phyloP scores from a whole-genome alignment of 257 asterid genomes.

The Sherardia arvensis region DNA sequence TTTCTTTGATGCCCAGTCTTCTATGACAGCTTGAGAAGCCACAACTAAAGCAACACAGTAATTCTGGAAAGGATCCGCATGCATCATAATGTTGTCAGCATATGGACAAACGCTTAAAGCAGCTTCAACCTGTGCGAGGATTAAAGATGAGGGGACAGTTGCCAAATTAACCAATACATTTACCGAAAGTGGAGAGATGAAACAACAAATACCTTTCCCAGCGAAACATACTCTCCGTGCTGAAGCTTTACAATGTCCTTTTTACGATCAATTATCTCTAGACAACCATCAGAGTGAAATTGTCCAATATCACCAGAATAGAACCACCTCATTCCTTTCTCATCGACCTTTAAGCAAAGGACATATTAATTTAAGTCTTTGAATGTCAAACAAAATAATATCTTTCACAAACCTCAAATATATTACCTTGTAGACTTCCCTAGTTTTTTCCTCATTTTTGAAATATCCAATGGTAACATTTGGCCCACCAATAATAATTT shows the following conservation, averaged over 20 bases:
- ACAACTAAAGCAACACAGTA: conserved; percentile 92
- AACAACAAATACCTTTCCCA: conserved; percentile 60
- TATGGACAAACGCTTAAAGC: conserved; percentile 57
- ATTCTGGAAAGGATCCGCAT: conserved; percentile 77
- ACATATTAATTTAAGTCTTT: background rate
- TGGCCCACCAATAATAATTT: conserved; percentile 89
- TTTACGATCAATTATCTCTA: conserved; percentile 91
- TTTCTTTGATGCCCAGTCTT: conserved; percentile 71
- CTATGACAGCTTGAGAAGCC: conserved; percentile 57
- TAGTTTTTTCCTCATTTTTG: conserved; percentile 76
- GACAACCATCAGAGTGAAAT: conserved; percentile 86
- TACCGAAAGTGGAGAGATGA: background rate
- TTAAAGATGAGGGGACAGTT: conserved; percentile 10
- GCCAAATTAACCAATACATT: background rate
- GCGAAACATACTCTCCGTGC: conserved; percentile 95
- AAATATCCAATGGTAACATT: conserved; percentile 92
- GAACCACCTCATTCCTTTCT: conserved; percentile 88
- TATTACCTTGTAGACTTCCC: conserved; percentile 82
- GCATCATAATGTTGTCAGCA: conserved; percentile 78
- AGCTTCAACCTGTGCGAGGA: conserved; percentile 73
- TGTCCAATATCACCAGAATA: conserved; percentile 87
- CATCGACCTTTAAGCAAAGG: conserved; percentile 51
- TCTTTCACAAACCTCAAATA: background rate
- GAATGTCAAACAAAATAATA: background rate
- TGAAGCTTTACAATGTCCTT: conserved; percentile 95